Conservation (phyloP, 2,329 filamentous ascomycete genomes). For the Phaeosphaeria sp. region DNA sequence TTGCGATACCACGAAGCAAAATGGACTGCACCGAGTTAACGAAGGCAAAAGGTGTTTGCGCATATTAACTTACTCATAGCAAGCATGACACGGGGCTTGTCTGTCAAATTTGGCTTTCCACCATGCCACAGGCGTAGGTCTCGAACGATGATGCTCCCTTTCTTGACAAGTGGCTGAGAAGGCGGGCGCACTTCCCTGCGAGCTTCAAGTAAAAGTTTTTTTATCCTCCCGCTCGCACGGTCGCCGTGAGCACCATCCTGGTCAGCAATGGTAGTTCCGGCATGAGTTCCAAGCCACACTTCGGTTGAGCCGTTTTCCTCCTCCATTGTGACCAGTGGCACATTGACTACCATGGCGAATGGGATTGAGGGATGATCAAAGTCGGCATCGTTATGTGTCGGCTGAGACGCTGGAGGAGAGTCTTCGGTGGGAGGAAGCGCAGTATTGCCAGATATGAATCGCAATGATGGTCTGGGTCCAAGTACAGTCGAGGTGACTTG, state of each 20-base stretch:
- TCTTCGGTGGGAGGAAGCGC: constrained; percentile 54
- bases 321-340: constrained; percentile 54
- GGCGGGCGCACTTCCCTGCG: constrained; percentile 24
- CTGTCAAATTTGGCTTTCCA: constrained; percentile 55
- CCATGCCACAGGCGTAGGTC: constrained; percentile 60
- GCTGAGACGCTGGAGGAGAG: constrained; percentile 40
- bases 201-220: constrained; percentile 28
- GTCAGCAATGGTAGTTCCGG: constrained; percentile 41
- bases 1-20: constrained; percentile 67
- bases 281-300: constrained; percentile 59
- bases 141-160: constrained; percentile 55
- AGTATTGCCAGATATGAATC: constrained; percentile 45
- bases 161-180: constrained; percentile 44
- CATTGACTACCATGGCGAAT: constrained; percentile 57
- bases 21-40: constrained; percentile 42
- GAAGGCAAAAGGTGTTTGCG: background rate
- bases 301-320: constrained; percentile 58
- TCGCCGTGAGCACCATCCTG: constrained; percentile 50
- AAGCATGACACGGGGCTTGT: constrained; percentile 55
- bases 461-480: constrained; percentile 37
- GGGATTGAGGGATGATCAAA: constrained; percentile 45
- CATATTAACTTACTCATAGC: constrained; percentile 35
- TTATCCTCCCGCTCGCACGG: constrained; percentile 38
- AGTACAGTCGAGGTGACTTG: constrained; percentile 61
- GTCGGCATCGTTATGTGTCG: constrained; percentile 43